Conservation (phyloP, 2,329 filamentous ascomycete genomes). For the Botrytis porri region DNA sequence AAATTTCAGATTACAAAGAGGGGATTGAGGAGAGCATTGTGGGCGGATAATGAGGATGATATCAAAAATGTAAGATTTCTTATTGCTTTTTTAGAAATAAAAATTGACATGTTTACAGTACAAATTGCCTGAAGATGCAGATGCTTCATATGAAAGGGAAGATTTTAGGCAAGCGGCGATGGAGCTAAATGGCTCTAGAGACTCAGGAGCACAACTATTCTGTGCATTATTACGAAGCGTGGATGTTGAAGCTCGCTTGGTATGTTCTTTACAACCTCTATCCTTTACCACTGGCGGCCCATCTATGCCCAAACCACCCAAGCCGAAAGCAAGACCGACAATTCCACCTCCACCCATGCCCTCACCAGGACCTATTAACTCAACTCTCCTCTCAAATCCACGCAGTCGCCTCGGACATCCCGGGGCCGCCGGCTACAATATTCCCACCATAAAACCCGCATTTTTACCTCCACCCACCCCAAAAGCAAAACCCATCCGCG, state of each 20-base stretch:
- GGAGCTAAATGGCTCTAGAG: conserved; percentile 74
- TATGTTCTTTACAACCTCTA: conserved; percentile 86
- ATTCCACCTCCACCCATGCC: conserved; percentile 34
- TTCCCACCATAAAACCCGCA: conserved; percentile 50
- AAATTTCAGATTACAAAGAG: conserved; percentile 69
- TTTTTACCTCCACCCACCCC: conserved; percentile 40
- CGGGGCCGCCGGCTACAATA: conserved; percentile 49
- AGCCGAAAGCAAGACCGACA: conserved; percentile 20
- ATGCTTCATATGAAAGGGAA: conserved; percentile 63
- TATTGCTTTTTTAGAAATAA: no score
- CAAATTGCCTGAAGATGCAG: conserved; percentile 42
- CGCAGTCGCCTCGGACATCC: conserved; percentile 38
- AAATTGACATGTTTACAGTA: conserved; percentile 29
- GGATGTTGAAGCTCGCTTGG: conserved; percentile 77
- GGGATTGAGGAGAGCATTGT: conserved; percentile 68
- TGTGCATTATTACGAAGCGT: conserved; percentile 80
- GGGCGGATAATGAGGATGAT: conserved; percentile 67
- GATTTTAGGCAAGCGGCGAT: conserved; percentile 71
- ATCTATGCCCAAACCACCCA: conserved; percentile 38
- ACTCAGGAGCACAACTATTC: conserved; percentile 86
- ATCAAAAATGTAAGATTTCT: conserved; percentile 51
- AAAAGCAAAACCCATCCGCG: conserved; percentile 50
- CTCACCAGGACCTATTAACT: conserved; percentile 22
- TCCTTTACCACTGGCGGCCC: conserved; percentile 43
- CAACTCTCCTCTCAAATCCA: conserved; percentile 26